Evolutionary conservation across 1,139 yeast species (phyloP), one percentile per base, ranked within the genome.

Genomic region (Geotrichum restrictum): DNA sequence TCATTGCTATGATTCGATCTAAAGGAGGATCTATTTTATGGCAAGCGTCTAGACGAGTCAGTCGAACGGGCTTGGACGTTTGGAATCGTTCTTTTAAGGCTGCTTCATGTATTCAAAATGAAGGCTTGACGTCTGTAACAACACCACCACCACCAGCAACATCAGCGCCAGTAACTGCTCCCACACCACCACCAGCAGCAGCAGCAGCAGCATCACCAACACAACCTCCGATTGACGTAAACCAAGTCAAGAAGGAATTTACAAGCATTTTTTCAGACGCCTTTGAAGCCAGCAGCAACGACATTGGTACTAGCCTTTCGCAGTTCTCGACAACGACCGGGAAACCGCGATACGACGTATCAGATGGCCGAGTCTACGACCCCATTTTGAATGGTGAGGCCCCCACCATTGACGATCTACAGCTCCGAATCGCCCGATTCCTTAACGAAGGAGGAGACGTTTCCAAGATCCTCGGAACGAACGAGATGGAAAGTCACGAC

Each of bases 391-490:
- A 46, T 32, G 51, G 48, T 29, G 42, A 39, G 14, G 45, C 43
- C 21, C 50, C 54, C 1, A 16, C 45, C 5, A 37, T 44, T 8
- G 51, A 51, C n/a, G 45, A 42, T n/a, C 16, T 51, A 19, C 36
- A 37, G 16, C 29, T 38, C 8, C 31, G 54, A 22, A 37, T 51
- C 13, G 27, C 27, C 29, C 37, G 47, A 13, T 41, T 40, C 19
- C 27, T 51, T 31, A 29, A 37, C 1, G 33, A 43, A 5, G 44
- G 44, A 5, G 48, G 48, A 3, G 51, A 44, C 21, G 21, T 41
- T 16, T 43, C 45, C 1, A 43, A 38, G 11, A 21, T 51, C 24
- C 34, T 51, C 1, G 42, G 44, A 7, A 41, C 51, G 3, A 40
- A 43, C 11, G 34, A 34, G 6, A 21, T 50, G 29, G 49, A 50